Conservation (phyloP, 148 eudicot genomes). For the Heliamphora exappendiculata region DNA sequence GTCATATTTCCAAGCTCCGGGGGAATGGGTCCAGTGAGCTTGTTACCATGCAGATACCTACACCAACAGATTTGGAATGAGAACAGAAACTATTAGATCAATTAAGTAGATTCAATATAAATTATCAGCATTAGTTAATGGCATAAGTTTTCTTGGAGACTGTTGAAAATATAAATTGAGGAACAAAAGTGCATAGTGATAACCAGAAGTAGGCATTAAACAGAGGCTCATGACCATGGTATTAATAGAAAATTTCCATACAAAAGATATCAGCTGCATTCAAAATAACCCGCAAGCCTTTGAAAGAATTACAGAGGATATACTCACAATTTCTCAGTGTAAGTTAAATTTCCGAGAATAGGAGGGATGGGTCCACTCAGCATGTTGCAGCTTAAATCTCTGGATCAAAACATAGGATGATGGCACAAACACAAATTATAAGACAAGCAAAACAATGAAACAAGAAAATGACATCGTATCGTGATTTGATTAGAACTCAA, state of each 20-base stretch:
- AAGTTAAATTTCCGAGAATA: conserved; percentile 84
- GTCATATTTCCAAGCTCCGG: conserved; percentile 98
- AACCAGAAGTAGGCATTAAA: background rate
- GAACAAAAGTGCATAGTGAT: too few species aligned
- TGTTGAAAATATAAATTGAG: background rate
- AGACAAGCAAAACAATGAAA: background rate
- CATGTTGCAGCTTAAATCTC: conserved; percentile 83
- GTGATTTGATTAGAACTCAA: too few species aligned
- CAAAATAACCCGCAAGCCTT: background rate
- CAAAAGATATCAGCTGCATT: background rate
- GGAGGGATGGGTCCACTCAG: conserved; percentile 89
- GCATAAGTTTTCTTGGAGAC: background rate
- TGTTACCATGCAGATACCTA: conserved; percentile 93
- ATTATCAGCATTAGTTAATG: background rate
- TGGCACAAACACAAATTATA: background rate
- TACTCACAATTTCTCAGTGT: conserved; percentile 89
- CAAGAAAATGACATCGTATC: too few species aligned
- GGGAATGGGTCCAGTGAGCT: conserved; percentile 75
- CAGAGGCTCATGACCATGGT: background rate
- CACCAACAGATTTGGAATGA: conserved; percentile 2
- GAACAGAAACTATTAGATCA: background rate
- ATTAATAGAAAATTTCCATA: background rate
- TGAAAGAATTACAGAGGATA: background rate
- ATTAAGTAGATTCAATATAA: background rate
- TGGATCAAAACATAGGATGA: conserved; percentile 16